Evolutionary conservation across 768 basidiomycete species (phyloP), one percentile per base, ranked within the genome.

Genomic region (Leucosporidium scottii): DNA sequence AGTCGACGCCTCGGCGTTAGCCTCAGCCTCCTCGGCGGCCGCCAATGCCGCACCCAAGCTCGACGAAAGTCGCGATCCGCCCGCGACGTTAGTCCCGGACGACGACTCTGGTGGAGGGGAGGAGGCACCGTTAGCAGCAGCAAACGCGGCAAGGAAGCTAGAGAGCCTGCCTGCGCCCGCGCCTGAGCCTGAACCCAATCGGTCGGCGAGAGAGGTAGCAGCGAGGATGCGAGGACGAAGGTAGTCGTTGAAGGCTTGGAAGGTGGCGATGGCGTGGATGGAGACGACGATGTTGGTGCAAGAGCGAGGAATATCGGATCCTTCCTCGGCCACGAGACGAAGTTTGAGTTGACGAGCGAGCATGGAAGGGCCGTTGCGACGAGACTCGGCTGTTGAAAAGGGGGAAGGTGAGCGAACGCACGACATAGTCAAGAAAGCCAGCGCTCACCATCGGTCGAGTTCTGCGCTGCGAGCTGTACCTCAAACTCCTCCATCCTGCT

Each of bases 211-310:
- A 0, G 66, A 61, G 21, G 69, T 56, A 0, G 76, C 76, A 0
- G 90, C 90, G 9, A 91, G 82, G 39, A 96, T 87, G 5, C 91
- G 85, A 30, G 94, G 94, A 1, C 92, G 87, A 18, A 98, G 84
- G 77, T 97, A 99, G 77, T 96, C 93, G 75, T 96, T 91, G 36
- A 98, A 83, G 1, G 94, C 93, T 77, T 96, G 92, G 84, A 98
- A 92, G 1, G 93, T 97, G 1, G 96, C 94, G 69, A 98, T 96
- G 9, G 93, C 94, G 76, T 98, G 94, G 68, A 98, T 98, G 10
- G 93, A 97, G 27, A 98, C 90, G 49, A 92, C 90, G 75, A 98
- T 90, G 73, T 91, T 93, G 21, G 76, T 75, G 61, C 79, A 79
- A 75, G 88, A 88, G 63, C 87, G 86, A 23, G 96, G 94, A 27